Evolutionary conservation across 768 basidiomycete species (phyloP).

Genomic region (Suillus cothurnatus): DNA sequence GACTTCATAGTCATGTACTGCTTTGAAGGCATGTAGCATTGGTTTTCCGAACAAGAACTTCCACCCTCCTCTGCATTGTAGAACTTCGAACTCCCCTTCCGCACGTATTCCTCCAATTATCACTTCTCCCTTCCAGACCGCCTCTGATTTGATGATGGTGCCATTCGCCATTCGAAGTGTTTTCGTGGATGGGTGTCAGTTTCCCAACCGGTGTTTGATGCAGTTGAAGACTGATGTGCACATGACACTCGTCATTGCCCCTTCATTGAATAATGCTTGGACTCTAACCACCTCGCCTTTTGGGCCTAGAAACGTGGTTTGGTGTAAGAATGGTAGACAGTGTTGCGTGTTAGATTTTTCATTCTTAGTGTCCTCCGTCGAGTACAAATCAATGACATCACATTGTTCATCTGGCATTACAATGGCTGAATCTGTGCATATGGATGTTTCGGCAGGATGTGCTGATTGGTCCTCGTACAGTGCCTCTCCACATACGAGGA

Average conservation of each 20-base stretch:
- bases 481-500: too few relatives aligned
- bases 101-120: neutral
- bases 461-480: too few relatives aligned
- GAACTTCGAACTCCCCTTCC: conserved; percentile 6
- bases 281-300: too few relatives aligned
- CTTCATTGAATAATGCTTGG: too few relatives aligned
- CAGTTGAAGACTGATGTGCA: conserved; percentile 10
- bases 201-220: conserved; percentile 13
- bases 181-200: conserved; percentile 15
- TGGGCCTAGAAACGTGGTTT: too few relatives aligned
- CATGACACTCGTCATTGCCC: conserved; percentile 1
- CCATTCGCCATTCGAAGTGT: conserved; percentile 38
- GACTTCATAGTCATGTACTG: conserved; percentile 26
- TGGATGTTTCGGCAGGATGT: too few relatives aligned
- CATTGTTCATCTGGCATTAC: too few relatives aligned
- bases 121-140: conserved; percentile 11
- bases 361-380: too few relatives aligned
- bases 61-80: conserved; percentile 30
- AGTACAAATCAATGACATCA: too few relatives aligned
- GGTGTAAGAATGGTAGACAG: too few relatives aligned
- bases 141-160: conserved; percentile 2
- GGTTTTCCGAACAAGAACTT: conserved; percentile 34
- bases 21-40: conserved; percentile 22
- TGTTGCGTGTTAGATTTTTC: too few relatives aligned
- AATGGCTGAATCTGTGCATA: too few relatives aligned